phyloP scores from a whole-genome alignment of 2,329 filamentous ascomycete species.

The Epichloe coenophiala region DNA sequence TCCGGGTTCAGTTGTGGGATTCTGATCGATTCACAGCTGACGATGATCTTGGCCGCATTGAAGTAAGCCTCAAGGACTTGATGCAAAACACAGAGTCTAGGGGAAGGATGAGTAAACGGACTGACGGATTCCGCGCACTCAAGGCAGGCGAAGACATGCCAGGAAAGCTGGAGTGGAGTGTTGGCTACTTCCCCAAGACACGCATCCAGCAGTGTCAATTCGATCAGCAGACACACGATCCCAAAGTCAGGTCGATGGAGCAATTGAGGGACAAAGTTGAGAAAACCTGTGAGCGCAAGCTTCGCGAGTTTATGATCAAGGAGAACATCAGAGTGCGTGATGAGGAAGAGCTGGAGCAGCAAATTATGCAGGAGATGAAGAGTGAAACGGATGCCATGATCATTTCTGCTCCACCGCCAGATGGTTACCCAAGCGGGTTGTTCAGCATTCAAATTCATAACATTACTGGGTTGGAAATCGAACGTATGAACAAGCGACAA shows the following conservation, averaged over 20 bases:
- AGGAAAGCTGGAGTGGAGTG: constrained; percentile 53
- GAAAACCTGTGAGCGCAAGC: constrained; percentile 41
- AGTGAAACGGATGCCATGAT: constrained; percentile 49
- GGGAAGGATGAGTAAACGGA: constrained; percentile 47
- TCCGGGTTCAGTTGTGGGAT: constrained; percentile 63
- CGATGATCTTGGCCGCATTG: constrained; percentile 61
- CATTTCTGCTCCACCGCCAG: constrained; percentile 50
- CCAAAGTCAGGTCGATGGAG: constrained; percentile 41
- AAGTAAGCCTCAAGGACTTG: constrained; percentile 50
- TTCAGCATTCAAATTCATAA: constrained; percentile 61
- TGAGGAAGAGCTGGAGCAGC: constrained; percentile 50
- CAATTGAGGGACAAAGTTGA: constrained; percentile 45
- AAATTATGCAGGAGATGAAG: constrained; percentile 53
- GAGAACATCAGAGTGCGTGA: constrained; percentile 36
- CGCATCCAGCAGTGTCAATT: constrained; percentile 50
- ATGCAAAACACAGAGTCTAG: constrained; percentile 47
- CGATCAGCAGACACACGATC: constrained; percentile 44
- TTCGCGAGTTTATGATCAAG: constrained; percentile 44
- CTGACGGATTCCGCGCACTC: constrained; percentile 52
- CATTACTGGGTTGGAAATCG: constrained; percentile 53
- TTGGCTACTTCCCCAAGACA: constrained; percentile 59
- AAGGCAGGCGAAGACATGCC: constrained; percentile 55
- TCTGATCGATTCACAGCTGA: constrained; percentile 60
- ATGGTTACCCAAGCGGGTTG: constrained; percentile 50
- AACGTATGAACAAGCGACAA: constrained; percentile 42